These are phyloP conservation scores for Canariomyces notabilis DNA, from an alignment of 2,329 filamentous ascomycete species.

Conservation along the genomic window DNA sequence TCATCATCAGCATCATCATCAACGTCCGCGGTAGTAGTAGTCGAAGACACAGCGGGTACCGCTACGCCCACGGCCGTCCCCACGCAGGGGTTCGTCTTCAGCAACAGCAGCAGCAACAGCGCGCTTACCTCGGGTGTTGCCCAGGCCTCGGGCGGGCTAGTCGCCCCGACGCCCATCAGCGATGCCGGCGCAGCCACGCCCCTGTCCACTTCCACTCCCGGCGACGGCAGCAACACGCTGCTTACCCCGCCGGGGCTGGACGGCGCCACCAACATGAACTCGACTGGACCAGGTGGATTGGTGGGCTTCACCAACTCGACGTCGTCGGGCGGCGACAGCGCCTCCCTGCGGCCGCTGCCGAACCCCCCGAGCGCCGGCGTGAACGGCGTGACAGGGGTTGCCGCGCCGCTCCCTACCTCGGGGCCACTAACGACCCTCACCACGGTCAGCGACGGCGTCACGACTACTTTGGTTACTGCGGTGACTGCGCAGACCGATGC, in stretches of 20 bases:
- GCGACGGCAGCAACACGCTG: neutral
- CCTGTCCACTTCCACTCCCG: neutral
- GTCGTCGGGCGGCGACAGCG: too few species aligned
- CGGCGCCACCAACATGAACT: neutral
- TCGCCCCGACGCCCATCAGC: neutral
- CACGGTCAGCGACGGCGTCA: conserved; percentile 9
- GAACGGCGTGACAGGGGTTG: too few species aligned
- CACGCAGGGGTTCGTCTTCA: conserved; percentile 6
- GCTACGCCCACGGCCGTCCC: neutral
- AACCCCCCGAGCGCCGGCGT: neutral
- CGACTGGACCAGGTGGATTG: too few species aligned
- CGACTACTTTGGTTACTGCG: conserved; percentile 7
- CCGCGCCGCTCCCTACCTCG: neutral
- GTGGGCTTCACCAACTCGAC: too few species aligned
- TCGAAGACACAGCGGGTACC: neutral
- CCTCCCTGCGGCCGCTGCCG: neutral
- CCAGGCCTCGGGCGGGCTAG: neutral
- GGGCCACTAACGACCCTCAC: conserved; percentile 8
- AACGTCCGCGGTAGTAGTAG: neutral
- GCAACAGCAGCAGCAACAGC: conserved; percentile 2
- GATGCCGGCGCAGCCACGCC: neutral
- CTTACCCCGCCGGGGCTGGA: neutral
- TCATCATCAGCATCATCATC: too few species aligned
- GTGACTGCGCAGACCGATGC: conserved; percentile 6
- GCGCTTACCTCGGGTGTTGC: neutral